Conservation (phyloP, 1,284 basidiomycete species). For the Austropuccinia psidii region DNA sequence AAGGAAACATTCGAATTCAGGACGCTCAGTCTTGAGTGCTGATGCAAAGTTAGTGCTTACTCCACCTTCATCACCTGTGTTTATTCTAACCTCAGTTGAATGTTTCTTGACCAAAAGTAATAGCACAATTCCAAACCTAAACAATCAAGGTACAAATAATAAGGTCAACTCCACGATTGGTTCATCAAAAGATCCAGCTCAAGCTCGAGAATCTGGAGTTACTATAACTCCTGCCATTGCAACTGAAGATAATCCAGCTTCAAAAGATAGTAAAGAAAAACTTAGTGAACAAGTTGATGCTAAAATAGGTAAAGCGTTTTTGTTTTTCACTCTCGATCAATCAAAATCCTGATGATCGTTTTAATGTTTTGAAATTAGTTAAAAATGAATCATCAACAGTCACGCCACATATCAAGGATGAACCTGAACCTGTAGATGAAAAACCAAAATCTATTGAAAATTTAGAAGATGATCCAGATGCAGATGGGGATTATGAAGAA, state of each 20-base stretch:
- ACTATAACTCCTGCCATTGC: no score
- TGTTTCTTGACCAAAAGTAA: background rate
- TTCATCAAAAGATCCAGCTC: no score
- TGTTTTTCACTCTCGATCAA: no score
- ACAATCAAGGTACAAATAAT: no score
- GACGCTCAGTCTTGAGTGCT: constrained; percentile 5
- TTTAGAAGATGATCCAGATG: constrained; percentile 26
- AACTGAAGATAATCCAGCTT: no score
- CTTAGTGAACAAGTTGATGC: no score
- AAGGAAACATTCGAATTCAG: constrained; percentile 28
- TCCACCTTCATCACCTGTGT: background rate
- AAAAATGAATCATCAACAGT: constrained; percentile 39
- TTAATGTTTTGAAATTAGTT: constrained; percentile 38
- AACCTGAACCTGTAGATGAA: constrained; percentile 14
- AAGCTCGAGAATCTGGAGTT: no score
- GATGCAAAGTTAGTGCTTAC: background rate
- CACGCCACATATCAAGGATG: constrained; percentile 3
- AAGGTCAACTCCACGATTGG: no score
- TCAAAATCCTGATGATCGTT: constrained; percentile 47
- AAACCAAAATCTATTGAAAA: constrained; percentile 26
- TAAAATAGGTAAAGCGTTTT: background rate
- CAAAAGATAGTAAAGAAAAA: no score
- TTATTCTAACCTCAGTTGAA: background rate
- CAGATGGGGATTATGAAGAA: constrained; percentile 36
- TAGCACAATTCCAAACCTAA: no score